These are phyloP conservation scores for Capsicum chinense DNA, from an alignment of 257 asterid species.

Conservation along the genomic window DNA sequence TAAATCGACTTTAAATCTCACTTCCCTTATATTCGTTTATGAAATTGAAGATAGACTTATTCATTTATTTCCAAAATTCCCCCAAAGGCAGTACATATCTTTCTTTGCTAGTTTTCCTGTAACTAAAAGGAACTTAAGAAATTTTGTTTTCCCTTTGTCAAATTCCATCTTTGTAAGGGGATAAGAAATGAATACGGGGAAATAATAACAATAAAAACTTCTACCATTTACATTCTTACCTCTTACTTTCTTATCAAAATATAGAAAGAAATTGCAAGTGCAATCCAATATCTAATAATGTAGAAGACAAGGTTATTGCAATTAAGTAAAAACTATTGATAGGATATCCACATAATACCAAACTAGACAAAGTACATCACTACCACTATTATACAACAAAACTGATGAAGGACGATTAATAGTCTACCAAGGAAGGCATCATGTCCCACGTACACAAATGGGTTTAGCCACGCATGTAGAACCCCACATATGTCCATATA, in stretches of 20 bases:
- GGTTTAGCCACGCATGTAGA: too few species aligned
- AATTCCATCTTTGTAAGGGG: not conserved
- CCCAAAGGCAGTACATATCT: not conserved
- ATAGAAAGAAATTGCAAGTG: not conserved
- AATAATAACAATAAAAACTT: not conserved
- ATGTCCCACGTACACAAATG: too few species aligned
- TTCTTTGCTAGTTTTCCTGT: not conserved
- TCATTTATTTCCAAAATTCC: not conserved
- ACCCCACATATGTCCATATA: too few species aligned
- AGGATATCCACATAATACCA: not conserved
- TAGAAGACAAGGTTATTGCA: not conserved
- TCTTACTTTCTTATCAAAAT: not conserved
- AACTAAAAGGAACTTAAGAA: not conserved
- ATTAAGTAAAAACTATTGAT: not conserved
- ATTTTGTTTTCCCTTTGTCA: not conserved
- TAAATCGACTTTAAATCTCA: not conserved
- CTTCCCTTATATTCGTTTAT: not conserved
- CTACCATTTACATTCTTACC: not conserved
- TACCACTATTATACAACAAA: not conserved
- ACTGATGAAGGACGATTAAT: slow-evolving; percentile 35
- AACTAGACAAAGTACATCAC: not conserved
- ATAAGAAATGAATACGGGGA: not conserved
- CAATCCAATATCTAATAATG: not conserved
- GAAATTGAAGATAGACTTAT: not conserved
- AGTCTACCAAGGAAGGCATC: too few species aligned